phyloP scores from a whole-genome alignment of 1,284 basidiomycete genomes.

The Farysia itapuensis region DNA sequence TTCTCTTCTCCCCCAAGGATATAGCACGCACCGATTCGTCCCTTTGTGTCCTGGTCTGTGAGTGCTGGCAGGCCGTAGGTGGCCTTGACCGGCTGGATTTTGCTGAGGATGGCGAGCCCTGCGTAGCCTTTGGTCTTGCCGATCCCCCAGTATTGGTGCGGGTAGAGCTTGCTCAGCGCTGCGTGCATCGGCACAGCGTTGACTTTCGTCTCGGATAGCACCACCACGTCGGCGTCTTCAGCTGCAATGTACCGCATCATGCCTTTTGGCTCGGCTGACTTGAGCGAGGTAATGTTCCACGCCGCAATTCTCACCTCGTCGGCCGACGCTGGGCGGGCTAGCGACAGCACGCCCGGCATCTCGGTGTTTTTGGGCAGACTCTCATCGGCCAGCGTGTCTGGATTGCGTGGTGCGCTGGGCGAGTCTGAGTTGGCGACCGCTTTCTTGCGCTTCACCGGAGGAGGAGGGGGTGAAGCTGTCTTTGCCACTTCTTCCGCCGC shows the following conservation, averaged over 20 bases:
- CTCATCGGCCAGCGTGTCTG: slow-evolving; percentile 22
- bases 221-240: slow-evolving; percentile 53
- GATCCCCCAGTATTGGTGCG: slow-evolving; percentile 57
- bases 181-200: slow-evolving; percentile 49
- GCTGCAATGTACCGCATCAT: slow-evolving; percentile 53
- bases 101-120: slow-evolving; percentile 79
- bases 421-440: neutral
- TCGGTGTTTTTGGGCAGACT: slow-evolving; percentile 31
- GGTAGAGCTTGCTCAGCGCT: slow-evolving; percentile 40
- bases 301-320: slow-evolving; percentile 34
- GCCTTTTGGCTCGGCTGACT: slow-evolving; percentile 49
- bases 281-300: slow-evolving; percentile 57
- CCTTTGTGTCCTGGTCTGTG: slow-evolving; percentile 41
- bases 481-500: neutral
- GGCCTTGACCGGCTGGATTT: slow-evolving; percentile 68
- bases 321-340: slow-evolving; percentile 11
- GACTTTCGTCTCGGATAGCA: slow-evolving; percentile 56
- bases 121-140: slow-evolving; percentile 63
- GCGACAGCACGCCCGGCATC: slow-evolving; percentile 16
- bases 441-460: neutral
- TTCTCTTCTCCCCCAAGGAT: neutral
- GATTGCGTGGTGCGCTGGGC: slow-evolving; percentile 15
- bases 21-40: slow-evolving; percentile 34
- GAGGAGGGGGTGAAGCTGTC: too few relatives aligned
- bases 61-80: slow-evolving; percentile 67